Base-by-base conservation (phyloP, 2,329 filamentous ascomycete species). In the Fusarium ambrosium region DNA sequence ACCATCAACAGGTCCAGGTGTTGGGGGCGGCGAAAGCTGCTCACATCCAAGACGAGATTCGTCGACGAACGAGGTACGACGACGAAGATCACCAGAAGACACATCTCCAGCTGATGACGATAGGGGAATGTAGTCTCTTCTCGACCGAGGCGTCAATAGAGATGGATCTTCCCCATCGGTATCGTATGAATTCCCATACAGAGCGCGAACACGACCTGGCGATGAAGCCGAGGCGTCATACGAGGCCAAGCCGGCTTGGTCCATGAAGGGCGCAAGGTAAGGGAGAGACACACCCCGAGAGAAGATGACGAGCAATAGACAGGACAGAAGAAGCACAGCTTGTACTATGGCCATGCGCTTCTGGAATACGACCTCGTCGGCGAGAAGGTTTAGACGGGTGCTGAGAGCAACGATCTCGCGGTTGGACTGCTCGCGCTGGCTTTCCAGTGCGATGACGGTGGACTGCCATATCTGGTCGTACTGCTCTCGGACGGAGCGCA, bases 381-480 rank as follows among this genome's bases (percentile, higher is more conserved):
- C 96, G 13, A 99, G 89, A 36, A 98, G 88, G 68, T 94, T 95
- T 45, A 99, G 89, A 27, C 97, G 90, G 10, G 91, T 86, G 78
- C 92, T 94, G 63, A 98, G 88, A 4, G 95, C 95, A 48, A 95
- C 88, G 70, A 97, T 92, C 80, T 98, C 95, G 65, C 91, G 89
- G 79, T 95, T 91, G 18, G 94, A 94, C 76, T 95, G 92, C 80
- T 97, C 93, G 48, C 95, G 92, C 82, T 98, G 96, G 48, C 92
- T 92, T 81, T 98, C 95, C 16, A 98, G 90, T 34, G 97, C 95
- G 65, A 98, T 92, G 24, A 98, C 93, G 13, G 97, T 98, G 22
- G 94, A 96, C 83, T 98, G 95, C 95, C 96, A 98, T 14, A 98
- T 92, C 80, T 98, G 94, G 80, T 98, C 96, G 82, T 98, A 98